Conservation (phyloP, 2,329 filamentous ascomycete species). For the Arthrinium phaeospermum region DNA sequence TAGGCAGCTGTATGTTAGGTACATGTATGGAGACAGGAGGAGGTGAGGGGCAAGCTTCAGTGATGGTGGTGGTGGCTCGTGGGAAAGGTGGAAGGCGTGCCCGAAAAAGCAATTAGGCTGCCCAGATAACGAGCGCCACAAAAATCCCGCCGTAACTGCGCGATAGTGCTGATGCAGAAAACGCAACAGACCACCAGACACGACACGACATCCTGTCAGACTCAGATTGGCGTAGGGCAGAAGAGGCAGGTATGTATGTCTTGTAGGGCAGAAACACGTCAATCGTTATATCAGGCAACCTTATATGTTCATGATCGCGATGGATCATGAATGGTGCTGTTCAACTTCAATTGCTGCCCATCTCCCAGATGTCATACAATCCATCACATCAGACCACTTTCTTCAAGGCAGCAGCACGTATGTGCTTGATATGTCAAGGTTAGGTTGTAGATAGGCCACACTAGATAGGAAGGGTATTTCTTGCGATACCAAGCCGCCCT, state of each 20-base stretch:
- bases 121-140: background rate
- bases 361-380: background rate
- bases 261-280: background rate
- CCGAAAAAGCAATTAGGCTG: constrained; percentile 3
- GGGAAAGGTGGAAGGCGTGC: background rate
- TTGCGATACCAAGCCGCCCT: background rate
- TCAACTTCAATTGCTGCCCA: background rate
- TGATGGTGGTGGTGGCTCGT: background rate
- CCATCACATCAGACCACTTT: background rate
- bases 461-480: background rate
- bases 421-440: background rate
- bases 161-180: background rate
- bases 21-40: background rate
- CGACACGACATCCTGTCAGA: background rate
- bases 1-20: too few species aligned
- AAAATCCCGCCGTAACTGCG: background rate
- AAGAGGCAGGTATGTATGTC: background rate
- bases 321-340: background rate
- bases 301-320: background rate
- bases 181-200: background rate
- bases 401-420: background rate
- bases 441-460: background rate
- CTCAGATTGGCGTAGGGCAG: background rate
- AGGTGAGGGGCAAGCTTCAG: background rate
- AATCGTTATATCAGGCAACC: background rate